phyloP scores from a whole-genome alignment of 345 rosid species.

The Combretum micranthum region DNA sequence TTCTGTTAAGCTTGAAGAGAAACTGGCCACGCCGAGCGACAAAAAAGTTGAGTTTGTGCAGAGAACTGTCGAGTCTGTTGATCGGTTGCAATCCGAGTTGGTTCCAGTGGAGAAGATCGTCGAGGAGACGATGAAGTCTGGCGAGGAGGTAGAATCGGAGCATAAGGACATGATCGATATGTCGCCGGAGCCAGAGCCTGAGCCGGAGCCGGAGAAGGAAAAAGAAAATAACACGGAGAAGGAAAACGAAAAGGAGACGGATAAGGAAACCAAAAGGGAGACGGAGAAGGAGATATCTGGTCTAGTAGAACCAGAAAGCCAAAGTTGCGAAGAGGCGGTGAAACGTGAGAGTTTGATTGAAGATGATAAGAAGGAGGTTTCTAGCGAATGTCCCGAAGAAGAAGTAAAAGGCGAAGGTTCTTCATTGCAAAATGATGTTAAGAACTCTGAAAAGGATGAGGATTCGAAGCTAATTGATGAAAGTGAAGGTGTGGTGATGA shows the following conservation, averaged over 20 bases:
- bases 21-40: slow-evolving; percentile 23
- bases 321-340: slow-evolving; percentile 1
- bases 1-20: slow-evolving; percentile 22
- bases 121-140: slow-evolving; percentile 9
- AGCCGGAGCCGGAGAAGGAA: slow-evolving; percentile 1
- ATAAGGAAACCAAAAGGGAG: too few relatives aligned
- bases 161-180: slow-evolving; percentile 9
- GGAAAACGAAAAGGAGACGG: slow-evolving; percentile 4
- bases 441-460: neutral
- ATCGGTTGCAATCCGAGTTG: slow-evolving; percentile 25
- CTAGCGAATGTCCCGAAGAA: slow-evolving; percentile 6
- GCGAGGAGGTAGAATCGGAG: slow-evolving; percentile 12
- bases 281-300: slow-evolving; percentile 8
- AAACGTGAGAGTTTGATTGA: neutral
- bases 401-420: slow-evolving; percentile 14
- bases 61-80: slow-evolving; percentile 24
- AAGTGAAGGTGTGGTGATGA: neutral
- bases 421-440: slow-evolving; percentile 16
- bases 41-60: slow-evolving; percentile 23
- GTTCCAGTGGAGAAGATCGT: slow-evolving; percentile 12
- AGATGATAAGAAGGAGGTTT: slow-evolving; percentile 12
- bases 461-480: neutral
- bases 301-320: slow-evolving; percentile 4
- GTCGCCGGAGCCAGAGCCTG: too few relatives aligned
- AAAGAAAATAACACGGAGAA: neutral